Base-by-base conservation (phyloP, 179 eudicot genomes). In the Heliamphora pulchella region DNA sequence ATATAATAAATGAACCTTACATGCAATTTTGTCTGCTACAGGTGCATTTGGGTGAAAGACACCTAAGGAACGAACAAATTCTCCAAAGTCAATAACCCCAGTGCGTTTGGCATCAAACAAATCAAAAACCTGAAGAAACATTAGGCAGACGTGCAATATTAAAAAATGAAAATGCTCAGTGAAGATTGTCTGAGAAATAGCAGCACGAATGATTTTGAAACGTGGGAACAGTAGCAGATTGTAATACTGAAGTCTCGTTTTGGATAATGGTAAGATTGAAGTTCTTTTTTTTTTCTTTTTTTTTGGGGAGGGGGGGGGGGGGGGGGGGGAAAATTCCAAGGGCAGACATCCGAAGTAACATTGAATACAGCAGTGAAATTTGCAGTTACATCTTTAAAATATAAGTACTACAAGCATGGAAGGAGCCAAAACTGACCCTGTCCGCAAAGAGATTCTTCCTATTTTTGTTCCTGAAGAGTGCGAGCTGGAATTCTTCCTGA, bases 401-500 rank as follows among this genome's bases (percentile, higher is more conserved):
- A 70, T 17, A 70, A 70, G 22, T 46, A 70, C 47, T 43, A 47
- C 58, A 22, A 54, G 44, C 6, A 78, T 2, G 55, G 47, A 64
- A 48, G 59, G 71, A 53, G 8, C 13, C 39, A 14, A 63, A 48
- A 80, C 90, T 18, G 63, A 93, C 97, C 86, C 93, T 81, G 79
- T 93, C 97, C 0, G 98, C 93, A 76, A 95, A 95, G 15, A 95
- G 90, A 83, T 93, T 92, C 72, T 80, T 85, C 87, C 74, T 92
- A 79, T 90, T 90, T 76, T 87, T 84, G 86, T 92, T 93, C 84
- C 91, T 87, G 86, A 95, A 95, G 74, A 95, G 90, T 18, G 98
- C 98, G 43, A 95, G 86, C 82, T 91, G 95, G 70, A 95, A 88
- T 84, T 95, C 98, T 84, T 95, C 98, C 98, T 95, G 91, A 18